Percentiles rank a stretch among this genome's conserved stretches.
phyloP scores from a whole-genome alignment of 2,329 filamentous ascomycete genomes.

The Thermothelomyces thermophilus region DNA sequence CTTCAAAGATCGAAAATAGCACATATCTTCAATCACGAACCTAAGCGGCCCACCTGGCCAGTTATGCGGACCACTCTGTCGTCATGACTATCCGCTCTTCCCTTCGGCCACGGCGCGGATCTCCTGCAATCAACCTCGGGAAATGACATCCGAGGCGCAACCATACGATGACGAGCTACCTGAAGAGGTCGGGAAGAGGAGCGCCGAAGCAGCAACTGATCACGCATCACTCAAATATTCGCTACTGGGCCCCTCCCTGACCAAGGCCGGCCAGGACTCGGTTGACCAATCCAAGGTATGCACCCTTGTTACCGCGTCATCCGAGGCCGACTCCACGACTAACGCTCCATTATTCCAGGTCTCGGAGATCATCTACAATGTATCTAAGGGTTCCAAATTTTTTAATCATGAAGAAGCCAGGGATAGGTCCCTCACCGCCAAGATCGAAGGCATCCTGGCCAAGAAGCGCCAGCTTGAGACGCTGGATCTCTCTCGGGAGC shows the following conservation, averaged over 20 bases:
- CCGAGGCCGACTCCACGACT: neutral
- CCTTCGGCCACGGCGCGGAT: neutral
- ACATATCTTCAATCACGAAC: neutral
- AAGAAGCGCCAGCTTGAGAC: conserved; percentile 71
- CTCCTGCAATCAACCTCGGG: conserved; percentile 7
- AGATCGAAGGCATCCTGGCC: conserved; percentile 72
- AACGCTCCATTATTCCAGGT: conserved; percentile 45
- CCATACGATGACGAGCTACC: neutral
- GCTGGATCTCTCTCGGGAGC: conserved; percentile 64
- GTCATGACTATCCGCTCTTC: conserved; percentile 2
- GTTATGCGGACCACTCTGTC: neutral
- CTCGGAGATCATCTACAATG: conserved; percentile 93
- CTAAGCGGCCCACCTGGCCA: neutral
- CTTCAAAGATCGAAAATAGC: neutral
- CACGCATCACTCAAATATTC: conserved; percentile 75
- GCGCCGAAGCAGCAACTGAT: conserved; percentile 13
- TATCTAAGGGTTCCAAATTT: conserved; percentile 92
- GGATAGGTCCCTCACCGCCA: conserved; percentile 75
- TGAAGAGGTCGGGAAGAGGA: neutral
- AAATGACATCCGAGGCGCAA: conserved; percentile 18
- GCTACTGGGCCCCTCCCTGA: conserved; percentile 81
- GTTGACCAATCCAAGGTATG: conserved; percentile 83
- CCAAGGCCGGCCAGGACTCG: conserved; percentile 85
- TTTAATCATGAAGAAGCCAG: conserved; percentile 84
- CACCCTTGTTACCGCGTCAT: neutral